Conservation (phyloP, 1,284 basidiomycete species). For the Ceratobasidium sp. region DNA sequence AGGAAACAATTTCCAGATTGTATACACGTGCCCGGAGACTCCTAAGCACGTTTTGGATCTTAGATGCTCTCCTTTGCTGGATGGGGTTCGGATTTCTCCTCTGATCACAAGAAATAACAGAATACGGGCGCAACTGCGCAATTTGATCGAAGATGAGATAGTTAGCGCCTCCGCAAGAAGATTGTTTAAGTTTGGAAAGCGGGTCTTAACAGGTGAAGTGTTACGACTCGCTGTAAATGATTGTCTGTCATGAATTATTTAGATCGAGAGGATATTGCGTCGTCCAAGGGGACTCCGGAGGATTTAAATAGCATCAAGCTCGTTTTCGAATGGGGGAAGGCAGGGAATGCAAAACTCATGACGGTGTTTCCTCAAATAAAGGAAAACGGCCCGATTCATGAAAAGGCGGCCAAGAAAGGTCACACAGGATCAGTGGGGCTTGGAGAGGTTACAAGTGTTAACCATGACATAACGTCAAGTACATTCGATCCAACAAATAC, state of each 20-base stretch:
- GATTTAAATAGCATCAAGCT: neutral
- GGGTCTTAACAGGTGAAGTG: neutral
- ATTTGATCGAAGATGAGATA: neutral
- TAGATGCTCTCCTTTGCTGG: neutral
- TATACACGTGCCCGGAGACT: neutral
- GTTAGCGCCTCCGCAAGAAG: neutral
- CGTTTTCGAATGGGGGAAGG: neutral
- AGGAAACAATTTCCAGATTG: slow-evolving; percentile 6
- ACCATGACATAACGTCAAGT: neutral
- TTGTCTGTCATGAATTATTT: neutral
- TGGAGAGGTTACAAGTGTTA: neutral
- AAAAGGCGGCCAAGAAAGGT: slow-evolving; percentile 13
- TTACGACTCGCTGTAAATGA: neutral
- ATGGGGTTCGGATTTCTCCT: neutral
- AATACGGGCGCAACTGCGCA: neutral
- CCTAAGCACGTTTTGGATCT: neutral
- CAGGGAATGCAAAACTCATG: too few relatives aligned
- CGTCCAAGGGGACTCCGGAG: neutral
- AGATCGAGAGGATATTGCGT: neutral
- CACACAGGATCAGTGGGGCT: neutral
- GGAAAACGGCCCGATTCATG: neutral
- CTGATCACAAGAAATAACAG: neutral
- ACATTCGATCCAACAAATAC: neutral
- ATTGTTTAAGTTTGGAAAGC: neutral
- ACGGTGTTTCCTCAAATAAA: too few relatives aligned